A percentile compares a stretch with the other conserved stretches of the same genome.
Evolutionary conservation across 768 basidiomycete genomes (phyloP).

Genomic region (Amanita muscaria): DNA sequence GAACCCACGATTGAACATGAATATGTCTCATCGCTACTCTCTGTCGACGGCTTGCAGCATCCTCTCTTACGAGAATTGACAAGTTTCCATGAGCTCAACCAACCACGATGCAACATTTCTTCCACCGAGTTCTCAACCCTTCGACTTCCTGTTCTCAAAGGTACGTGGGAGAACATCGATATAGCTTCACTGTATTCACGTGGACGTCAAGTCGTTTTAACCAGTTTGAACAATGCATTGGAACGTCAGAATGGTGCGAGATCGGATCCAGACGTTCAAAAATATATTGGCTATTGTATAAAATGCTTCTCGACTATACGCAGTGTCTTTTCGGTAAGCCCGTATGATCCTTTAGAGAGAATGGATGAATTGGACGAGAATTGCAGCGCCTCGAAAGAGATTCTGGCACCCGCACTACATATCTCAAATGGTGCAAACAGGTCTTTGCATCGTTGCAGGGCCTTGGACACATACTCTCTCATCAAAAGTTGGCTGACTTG

Average conservation of each 20-base stretch:
- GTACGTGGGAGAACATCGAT: conserved; percentile 14
- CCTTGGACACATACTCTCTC: conserved; percentile 23
- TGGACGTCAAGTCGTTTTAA: conserved; percentile 44
- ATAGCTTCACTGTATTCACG: no score
- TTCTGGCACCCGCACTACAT: conserved; percentile 14
- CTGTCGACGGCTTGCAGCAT: conserved; percentile 48
- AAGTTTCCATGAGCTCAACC: conserved; percentile 13
- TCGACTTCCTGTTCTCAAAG: conserved; percentile 25
- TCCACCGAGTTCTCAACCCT: conserved; percentile 21
- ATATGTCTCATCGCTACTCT: conserved; percentile 48
- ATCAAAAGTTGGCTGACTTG: conserved; percentile 24
- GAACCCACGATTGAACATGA: conserved; percentile 47
- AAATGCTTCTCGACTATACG: conserved; percentile 46
- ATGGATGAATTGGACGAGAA: no score
- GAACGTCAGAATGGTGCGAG: conserved; percentile 2
- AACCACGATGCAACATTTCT: conserved; percentile 23
- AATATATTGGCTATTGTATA: conserved; percentile 32
- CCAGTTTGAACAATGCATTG: conserved; percentile 32
- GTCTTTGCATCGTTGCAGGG: conserved; percentile 21
- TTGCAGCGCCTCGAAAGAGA: conserved; percentile 3
- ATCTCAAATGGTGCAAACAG: conserved; percentile 26
- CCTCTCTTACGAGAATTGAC: conserved; percentile 33
- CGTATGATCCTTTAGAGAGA: no score
- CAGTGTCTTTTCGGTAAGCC: conserved; percentile 32
- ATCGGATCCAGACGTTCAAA: conserved; percentile 24